Evolutionary conservation across 306 rosid species (phyloP).

Genomic region (Casuarina glauca): DNA sequence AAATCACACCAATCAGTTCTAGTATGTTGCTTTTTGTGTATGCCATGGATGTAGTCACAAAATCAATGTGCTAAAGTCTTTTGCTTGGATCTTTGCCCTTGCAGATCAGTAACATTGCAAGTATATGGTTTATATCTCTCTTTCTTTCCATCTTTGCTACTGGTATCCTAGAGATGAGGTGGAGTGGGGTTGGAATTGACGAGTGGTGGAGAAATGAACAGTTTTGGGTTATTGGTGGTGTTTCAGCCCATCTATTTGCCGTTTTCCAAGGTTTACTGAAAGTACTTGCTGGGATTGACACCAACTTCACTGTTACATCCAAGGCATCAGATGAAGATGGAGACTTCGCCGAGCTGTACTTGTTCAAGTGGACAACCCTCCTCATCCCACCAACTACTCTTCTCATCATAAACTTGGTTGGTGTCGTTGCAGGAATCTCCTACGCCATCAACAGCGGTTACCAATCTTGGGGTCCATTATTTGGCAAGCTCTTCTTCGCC

Average conservation of each 20-base stretch:
- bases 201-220: slow-evolving; percentile 99
- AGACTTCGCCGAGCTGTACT: slow-evolving; percentile 79
- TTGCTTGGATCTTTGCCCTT: slow-evolving; percentile 21
- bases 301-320: slow-evolving; percentile 97
- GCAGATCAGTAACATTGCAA: slow-evolving; percentile 97
- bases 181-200: slow-evolving; percentile 97
- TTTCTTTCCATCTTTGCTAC: slow-evolving; percentile 95
- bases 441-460: slow-evolving; percentile 93
- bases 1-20: background rate
- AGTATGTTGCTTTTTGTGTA: background rate
- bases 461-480: slow-evolving; percentile 98
- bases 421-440: slow-evolving; percentile 92
- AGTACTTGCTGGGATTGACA: slow-evolving; percentile 93
- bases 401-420: slow-evolving; percentile 84
- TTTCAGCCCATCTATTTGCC: slow-evolving; percentile 87
- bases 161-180: slow-evolving; percentile 97
- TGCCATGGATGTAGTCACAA: background rate
- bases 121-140: slow-evolving; percentile 95
- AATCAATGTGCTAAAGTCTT: slow-evolving; percentile 3
- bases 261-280: slow-evolving; percentile 93
- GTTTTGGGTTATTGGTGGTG: slow-evolving; percentile 98
- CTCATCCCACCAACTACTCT: slow-evolving; percentile 95
- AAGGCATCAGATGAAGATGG: slow-evolving; percentile 97
- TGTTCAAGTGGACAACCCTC: slow-evolving; percentile 97
- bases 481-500: slow-evolving; percentile 97